Base-by-base conservation (phyloP, 2,329 filamentous ascomycete species). In the Purpureocillium lavendulum region DNA sequence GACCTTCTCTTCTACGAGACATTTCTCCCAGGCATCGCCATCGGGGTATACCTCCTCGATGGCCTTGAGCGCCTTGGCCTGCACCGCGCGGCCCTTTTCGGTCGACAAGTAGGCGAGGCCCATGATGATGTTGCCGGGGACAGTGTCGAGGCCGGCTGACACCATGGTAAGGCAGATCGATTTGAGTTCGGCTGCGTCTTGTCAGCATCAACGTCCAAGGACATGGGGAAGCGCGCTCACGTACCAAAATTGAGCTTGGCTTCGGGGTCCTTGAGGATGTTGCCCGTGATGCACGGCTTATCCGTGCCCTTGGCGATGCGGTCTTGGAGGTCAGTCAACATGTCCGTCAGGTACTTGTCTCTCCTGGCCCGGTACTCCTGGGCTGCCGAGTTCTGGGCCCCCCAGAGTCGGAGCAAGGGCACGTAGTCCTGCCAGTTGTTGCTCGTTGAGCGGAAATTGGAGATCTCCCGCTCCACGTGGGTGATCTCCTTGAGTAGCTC, bases 341-440 rank as follows among this genome's bases (percentile, higher is more conserved):
- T 59, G 47, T 83, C 81, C 0, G 80, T 77, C 31, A 66, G 77
- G 67, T 65, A 87, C 38, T 70, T 74, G 46, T 87, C 84, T 38
- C 85, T 70, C 15, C 85, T 70, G n/a, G 66, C 64, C 30, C 84
- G 74, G 59, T 80, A 86, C 44, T 80, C 75, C 7, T 72, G 62
- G 0, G 84, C 82, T 36, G 77, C 71, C 3, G 67, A 67, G 50
- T 77, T 87, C 46, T 71, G 71, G 26, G 69, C 75, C 3, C 79
- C 73, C 47, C 77, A 71, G 2, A 87, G 57, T 21, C 86, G 71
- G 44, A 92, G 56, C 5, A 89, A 52, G 0, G 86, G 84, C n/a
- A 92, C 76, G 49, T 90, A 90, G 52, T 92, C 86, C 52, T 87
- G 82, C 77, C 83, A 86, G 56, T 90, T 90, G 54, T 88, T 87